Conservation (phyloP, 257 asterid genomes). For the Ligustrum vulgare region DNA sequence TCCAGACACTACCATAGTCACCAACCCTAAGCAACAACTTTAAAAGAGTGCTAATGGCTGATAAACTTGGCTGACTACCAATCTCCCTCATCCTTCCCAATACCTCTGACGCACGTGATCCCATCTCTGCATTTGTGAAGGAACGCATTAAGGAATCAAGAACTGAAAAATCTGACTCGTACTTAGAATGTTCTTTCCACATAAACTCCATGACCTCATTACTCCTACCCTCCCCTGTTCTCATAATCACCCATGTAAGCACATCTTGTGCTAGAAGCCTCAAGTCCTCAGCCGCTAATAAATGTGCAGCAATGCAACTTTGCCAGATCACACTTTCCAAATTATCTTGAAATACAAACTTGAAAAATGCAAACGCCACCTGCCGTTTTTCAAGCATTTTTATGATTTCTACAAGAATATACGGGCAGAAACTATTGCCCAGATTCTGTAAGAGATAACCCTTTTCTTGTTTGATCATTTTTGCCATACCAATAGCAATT, state of each 20-base stretch:
- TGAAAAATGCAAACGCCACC: constrained; percentile 80
- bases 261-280: constrained; percentile 77
- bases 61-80: constrained; percentile 61
- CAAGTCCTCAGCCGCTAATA: constrained; percentile 45
- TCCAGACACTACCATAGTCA: constrained; percentile 77
- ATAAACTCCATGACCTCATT: constrained; percentile 46
- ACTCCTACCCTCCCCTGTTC: constrained; percentile 67
- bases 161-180: constrained; percentile 48
- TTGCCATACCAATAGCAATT: constrained; percentile 57
- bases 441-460: constrained; percentile 39
- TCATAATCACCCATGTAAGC: constrained; percentile 61
- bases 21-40: constrained; percentile 67
- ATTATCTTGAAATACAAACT: constrained; percentile 47
- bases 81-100: constrained; percentile 62
- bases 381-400: constrained; percentile 40
- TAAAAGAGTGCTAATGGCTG: constrained; percentile 62
- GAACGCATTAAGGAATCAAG: constrained; percentile 84
- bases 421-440: constrained; percentile 55
- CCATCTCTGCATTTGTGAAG: constrained; percentile 67
- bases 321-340: constrained; percentile 43
- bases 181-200: constrained; percentile 49
- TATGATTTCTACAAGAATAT: constrained; percentile 59
- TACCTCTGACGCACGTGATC: constrained; percentile 59
- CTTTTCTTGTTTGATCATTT: constrained; percentile 49
- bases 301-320: constrained; percentile 60